Evolutionary conservation across 148 eudicot species (phyloP).

Genomic region (Fagopyrum esculentum): DNA sequence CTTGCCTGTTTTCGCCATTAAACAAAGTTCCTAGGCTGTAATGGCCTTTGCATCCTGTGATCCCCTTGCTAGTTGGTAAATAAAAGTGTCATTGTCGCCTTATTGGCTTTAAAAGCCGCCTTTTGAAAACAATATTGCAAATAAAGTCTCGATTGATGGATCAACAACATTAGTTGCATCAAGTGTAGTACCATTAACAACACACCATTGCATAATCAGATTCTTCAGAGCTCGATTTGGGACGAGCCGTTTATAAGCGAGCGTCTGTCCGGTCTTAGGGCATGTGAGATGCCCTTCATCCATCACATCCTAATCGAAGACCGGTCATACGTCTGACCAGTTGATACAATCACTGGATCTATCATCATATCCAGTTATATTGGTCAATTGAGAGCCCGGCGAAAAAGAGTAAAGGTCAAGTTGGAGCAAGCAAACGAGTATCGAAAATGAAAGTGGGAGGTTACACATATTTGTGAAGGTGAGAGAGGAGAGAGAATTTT

Average conservation of each 20-base stretch:
- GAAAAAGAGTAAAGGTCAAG: too few species aligned
- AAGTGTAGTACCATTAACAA: slow-evolving; percentile 38
- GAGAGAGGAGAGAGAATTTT: too few species aligned
- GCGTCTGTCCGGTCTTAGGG: slow-evolving; percentile 87
- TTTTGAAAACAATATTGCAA: slow-evolving; percentile 39
- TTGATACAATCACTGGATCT: too few species aligned
- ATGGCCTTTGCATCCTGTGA: slow-evolving; percentile 50
- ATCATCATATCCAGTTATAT: too few species aligned
- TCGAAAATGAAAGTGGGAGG: too few species aligned
- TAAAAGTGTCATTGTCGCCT: slow-evolving; percentile 62
- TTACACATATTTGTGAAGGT: too few species aligned
- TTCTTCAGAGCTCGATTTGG: slow-evolving; percentile 66
- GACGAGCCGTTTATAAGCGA: slow-evolving; percentile 43
- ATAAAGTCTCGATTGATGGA: slow-evolving; percentile 25
- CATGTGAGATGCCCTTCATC: slow-evolving; percentile 84
- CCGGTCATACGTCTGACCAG: too few species aligned
- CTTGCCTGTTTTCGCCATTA: slow-evolving; percentile 75
- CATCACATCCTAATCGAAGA: slow-evolving; percentile 64
- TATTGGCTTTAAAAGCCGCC: slow-evolving; percentile 68
- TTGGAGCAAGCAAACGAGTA: too few species aligned
- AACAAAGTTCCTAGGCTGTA: slow-evolving; percentile 70
- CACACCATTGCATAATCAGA: slow-evolving; percentile 75
- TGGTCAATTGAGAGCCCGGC: too few species aligned
- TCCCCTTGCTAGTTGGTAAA: slow-evolving; percentile 57
- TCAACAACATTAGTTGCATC: slow-evolving; percentile 45